Percentiles rank a stretch among this genome's conserved stretches.
Evolutionary conservation across 1,284 basidiomycete genomes (phyloP).

Genomic region (Puccinia horiana): DNA sequence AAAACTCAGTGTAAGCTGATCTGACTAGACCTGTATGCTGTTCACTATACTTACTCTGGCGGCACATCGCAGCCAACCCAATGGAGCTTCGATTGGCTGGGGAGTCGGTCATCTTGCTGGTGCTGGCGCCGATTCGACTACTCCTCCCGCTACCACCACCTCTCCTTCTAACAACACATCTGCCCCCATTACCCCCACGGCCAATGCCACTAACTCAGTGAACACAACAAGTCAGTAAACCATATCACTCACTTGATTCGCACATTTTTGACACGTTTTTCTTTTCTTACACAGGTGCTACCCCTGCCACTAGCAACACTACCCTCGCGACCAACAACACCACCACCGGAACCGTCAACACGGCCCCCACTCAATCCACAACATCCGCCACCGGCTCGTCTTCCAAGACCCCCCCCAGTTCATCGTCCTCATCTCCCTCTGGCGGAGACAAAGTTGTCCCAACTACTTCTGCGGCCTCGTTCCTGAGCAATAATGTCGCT

Average conservation of each 20-base stretch:
- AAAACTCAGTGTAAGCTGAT: slow-evolving; percentile 14
- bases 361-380: not conserved
- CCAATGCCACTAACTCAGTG: not conserved
- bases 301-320: not conserved
- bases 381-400: not conserved
- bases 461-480: not conserved
- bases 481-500: not conserved
- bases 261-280: not conserved
- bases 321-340: too few species aligned
- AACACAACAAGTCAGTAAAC: not conserved
- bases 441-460: not conserved
- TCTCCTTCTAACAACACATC: slow-evolving; percentile 15
- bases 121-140: slow-evolving; percentile 14
- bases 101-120: slow-evolving; percentile 69
- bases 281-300: not conserved
- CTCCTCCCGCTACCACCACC: not conserved
- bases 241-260: not conserved
- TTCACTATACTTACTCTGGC: too few species aligned
- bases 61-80: slow-evolving; percentile 66
- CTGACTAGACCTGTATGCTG: not conserved
- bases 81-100: slow-evolving; percentile 67
- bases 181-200: not conserved
- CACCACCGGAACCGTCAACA: not conserved
- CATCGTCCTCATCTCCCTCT: not conserved
- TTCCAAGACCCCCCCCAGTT: not conserved